Evolutionary conservation across 108 stramenopile genomes (phyloP).

Genomic region (Seminavis robusta): DNA sequence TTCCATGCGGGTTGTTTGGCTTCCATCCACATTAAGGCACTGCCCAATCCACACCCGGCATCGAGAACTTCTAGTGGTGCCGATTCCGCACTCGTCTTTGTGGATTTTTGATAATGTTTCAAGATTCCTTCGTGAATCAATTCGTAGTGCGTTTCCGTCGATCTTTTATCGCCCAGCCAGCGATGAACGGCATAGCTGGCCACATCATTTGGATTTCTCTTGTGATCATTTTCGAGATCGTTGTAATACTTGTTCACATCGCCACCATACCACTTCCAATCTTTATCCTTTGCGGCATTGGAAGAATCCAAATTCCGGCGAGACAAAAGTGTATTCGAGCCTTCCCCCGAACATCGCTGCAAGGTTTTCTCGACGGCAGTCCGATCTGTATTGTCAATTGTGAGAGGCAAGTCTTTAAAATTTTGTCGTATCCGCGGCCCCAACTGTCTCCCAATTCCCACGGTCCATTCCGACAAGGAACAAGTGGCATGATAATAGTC

Average conservation of each 20-base stretch:
- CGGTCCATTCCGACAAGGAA: constrained; percentile 42
- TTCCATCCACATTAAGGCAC: constrained; percentile 57
- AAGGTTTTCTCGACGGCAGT: too few relatives aligned
- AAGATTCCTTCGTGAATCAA: constrained; percentile 20
- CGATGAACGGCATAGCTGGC: constrained; percentile 50
- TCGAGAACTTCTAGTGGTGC: constrained; percentile 36
- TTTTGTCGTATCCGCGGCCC: constrained; percentile 24
- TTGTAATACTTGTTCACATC: constrained; percentile 55
- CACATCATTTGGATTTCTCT: constrained; percentile 36
- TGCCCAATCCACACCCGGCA: constrained; percentile 51
- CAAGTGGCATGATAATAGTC: constrained; percentile 54
- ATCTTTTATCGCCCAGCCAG: constrained; percentile 41
- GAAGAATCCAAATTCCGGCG: too few relatives aligned
- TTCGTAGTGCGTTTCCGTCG: constrained; percentile 40
- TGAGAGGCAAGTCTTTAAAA: too few relatives aligned
- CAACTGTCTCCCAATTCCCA: constrained; percentile 38
- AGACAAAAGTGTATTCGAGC: too few relatives aligned
- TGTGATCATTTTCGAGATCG: constrained; percentile 37
- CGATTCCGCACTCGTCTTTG: too few relatives aligned
- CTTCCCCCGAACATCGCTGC: too few relatives aligned
- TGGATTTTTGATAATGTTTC: too few relatives aligned
- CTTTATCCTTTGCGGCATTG: too few relatives aligned
- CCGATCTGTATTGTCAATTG: too few relatives aligned
- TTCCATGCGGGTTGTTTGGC: constrained; percentile 28
- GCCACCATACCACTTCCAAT: constrained; percentile 53